Evolutionary conservation across 768 basidiomycete species (phyloP), one percentile per base, ranked within the genome.

Genomic region (Scleroderma citrinum): DNA sequence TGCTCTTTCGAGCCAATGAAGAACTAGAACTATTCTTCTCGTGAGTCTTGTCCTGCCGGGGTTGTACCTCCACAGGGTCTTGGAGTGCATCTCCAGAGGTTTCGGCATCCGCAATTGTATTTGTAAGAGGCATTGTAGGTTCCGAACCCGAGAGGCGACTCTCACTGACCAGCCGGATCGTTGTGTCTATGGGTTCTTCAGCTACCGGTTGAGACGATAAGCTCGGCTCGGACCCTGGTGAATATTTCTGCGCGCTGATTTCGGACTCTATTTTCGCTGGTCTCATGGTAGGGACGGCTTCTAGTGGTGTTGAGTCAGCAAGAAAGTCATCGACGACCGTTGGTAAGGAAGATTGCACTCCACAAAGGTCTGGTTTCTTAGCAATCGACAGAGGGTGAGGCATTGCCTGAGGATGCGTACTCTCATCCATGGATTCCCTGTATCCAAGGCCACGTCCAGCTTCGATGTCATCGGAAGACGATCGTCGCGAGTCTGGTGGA

Each of bases 151-250:
- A 54, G 8, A 69, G 64, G 16, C 78, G 78, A 17, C 76, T 76
- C 2, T 73, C 77, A 17, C 81, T 82, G n/a, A 85, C 74, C 13
- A 85, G 62, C 38, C 80, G 77, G 45, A 85, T 73, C 12, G 78
- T 81, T 11, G 72, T 66, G 40, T 73, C 71, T 17, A 71, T 59
- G 16, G 52, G 54, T 14, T 59, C 58, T 3, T 58, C 61, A 46
- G 54, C 58, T 14, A 49, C 39, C 7, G 48, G 43, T 19, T 50
- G 36, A 21, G 39, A 36, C 13, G 49, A 34, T 37, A 35, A 37
- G 24, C 45, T 56, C 16, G 52, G 46, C 19, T 53, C 49, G 36
- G 46, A 26, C 19, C 52, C 51, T 20, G 49, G 26, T 29, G 8
- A 31, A 10, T 17, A 14, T 47, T 17, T 36, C 17, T 49, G 46